Base-by-base conservation (phyloP, 2,329 filamentous ascomycete genomes). In the Phaeosphaeriaceae sp. region DNA sequence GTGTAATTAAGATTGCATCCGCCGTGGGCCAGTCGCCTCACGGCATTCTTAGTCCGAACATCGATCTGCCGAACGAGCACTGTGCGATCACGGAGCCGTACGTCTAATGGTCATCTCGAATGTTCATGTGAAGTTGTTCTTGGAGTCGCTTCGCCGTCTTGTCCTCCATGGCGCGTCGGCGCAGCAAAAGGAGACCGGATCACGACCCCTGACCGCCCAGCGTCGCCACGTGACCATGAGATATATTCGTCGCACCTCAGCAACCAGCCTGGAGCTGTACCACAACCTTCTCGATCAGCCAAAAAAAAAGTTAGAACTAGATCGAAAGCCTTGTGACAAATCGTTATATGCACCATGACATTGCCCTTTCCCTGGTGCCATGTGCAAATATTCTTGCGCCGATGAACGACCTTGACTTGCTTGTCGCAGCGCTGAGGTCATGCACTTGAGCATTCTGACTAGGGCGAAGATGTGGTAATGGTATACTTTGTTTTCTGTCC, bases 21-120 rank as follows among this genome's bases (percentile, higher is more conserved):
- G 58, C 59, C 57, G 59, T 65, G 56, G 46, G 53, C 52, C 60
- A 55, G 21, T 53, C 26, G 55, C 51, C 52, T 44, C n/a, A 26
- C 28, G 22, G 21, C 43, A 32, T 21, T 11, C n/a, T 50, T 53
- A 19, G 51, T 49, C 28, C 51, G 23, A 28, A 24, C 19, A 35
- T 19, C 44, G 19, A 23, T 46, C 43, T 48, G 52, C 52, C 43
- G 44, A 49, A 44, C 11, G 21, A 32, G 44, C 43, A 48, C 28
- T 40, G 28, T 21, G 52, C 49, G n/a, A 26, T 28, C 22, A 22
- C 43, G 35, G 17, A n/a, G 23, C 24, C 42, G 40, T 53, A 15
- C 49, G 35, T 26, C 28, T 11, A n/a, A 19, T 43, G 11, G 5
- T 40, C 13, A 40, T 40, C n/a, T n/a, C 28, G 21, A n/a, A 19